Percentiles rank a stretch among this genome's conserved stretches.
Evolutionary conservation across 1,284 basidiomycete species (phyloP).

Genomic region (Rhizopogon parksii): DNA sequence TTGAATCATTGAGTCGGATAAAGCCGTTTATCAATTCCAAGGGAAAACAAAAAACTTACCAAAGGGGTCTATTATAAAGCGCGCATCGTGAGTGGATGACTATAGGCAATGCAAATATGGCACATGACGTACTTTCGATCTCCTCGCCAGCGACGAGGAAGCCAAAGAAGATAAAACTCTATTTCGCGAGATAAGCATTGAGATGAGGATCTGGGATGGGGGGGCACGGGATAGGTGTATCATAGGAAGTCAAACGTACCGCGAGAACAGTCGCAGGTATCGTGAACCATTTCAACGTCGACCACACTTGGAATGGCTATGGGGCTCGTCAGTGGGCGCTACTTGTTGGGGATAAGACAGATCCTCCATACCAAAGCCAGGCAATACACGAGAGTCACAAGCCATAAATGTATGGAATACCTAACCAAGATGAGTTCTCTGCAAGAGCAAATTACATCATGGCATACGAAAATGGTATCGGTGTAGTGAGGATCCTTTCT

Average conservation of each 20-base stretch:
- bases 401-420: slow-evolving; percentile 61
- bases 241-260: slow-evolving; percentile 15
- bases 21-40: slow-evolving; percentile 4
- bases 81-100: slow-evolving; percentile 1
- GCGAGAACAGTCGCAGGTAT: slow-evolving; percentile 52
- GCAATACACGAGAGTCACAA: slow-evolving; percentile 53
- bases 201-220: slow-evolving; percentile 1
- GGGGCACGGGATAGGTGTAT: not conserved
- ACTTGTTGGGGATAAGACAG: not conserved
- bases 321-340: slow-evolving; percentile 8
- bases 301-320: slow-evolving; percentile 67
- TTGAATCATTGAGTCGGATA: not conserved
- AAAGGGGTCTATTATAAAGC: slow-evolving; percentile 41
- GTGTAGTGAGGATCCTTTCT: slow-evolving; percentile 72
- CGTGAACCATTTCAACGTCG: slow-evolving; percentile 54
- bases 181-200: slow-evolving; percentile 7
- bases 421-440: slow-evolving; percentile 24
- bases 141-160: slow-evolving; percentile 66
- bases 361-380: slow-evolving; percentile 41
- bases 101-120: not conserved
- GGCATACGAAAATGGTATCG: slow-evolving; percentile 70
- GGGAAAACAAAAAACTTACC: slow-evolving; percentile 23
- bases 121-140: slow-evolving; percentile 48
- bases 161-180: slow-evolving; percentile 60
- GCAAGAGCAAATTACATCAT: slow-evolving; percentile 3